Base-by-base conservation (phyloP, 192 early-diverging fungal genomes). In the Podila verticillata region DNA sequence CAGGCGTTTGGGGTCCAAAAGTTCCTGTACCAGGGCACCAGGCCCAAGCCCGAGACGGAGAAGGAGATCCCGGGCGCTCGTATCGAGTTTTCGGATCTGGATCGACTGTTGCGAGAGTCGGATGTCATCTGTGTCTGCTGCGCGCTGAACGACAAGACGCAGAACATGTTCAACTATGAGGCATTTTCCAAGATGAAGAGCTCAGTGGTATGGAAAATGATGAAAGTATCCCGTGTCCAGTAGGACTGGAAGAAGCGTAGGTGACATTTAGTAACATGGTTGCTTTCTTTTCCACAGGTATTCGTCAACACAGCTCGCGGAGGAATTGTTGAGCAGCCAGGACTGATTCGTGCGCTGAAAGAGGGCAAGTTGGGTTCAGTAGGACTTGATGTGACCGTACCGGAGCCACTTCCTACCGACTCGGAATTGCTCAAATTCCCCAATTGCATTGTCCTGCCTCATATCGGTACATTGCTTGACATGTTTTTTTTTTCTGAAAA, bases 301-400 rank as follows among this genome's bases (percentile, higher is more conserved):
- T 85, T 97, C 72, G 91, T 96, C 26, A 97, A 97, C 72, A 90
- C 89, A 10, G 91, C 95, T 0, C 85, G 96, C 20, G 96, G 96
- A 28, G 89, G 86, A 3, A 89, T 96, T 61, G 88, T 97, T 15
- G 79, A 93, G 62, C 96, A 97, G 63, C 83, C 84, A 29, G 94
- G 89, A 66, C 70, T 95, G 69, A 84, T 91, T 24, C 73, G 73
- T 5, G 94, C 94, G 10, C 74, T 97, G 57, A 78, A 88, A 31
- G 83, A 85, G 13, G 82, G 84, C 0, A 56, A 66, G 36, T 79
- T 96, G 57, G 92, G 88, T 7, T 87, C 85, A 28, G 93, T 91
- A 5, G 96, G 93, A n/a, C 73, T 96, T 61, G 95, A 97, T 81
- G 95, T 96, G 10, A 96, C 93, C 0, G 91, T 90, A 24, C 96